Evolutionary conservation across 2,329 filamentous ascomycete species (phyloP).

Genomic region (Arthrobotrys sinensis): DNA sequence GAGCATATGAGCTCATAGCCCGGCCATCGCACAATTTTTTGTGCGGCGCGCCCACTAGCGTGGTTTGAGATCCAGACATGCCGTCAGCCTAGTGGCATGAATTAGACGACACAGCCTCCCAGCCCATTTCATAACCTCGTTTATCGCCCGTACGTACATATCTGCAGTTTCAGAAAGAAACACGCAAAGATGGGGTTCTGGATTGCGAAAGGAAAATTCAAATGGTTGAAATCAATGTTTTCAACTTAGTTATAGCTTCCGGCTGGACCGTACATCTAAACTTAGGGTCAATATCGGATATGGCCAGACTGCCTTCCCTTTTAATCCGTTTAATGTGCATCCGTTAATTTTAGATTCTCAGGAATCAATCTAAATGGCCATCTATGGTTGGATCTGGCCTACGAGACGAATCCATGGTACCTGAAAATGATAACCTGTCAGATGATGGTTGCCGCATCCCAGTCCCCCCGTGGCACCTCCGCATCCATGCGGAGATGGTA

Average conservation of each 20-base stretch:
- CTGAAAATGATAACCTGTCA: too few species aligned
- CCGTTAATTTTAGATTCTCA: background rate
- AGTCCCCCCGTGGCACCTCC: too few species aligned
- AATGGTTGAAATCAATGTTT: background rate
- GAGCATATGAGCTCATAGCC: background rate
- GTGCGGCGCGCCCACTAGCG: slow-evolving; percentile 2
- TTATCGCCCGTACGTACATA: slow-evolving; percentile 18
- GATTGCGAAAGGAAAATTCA: background rate
- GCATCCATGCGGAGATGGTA: background rate
- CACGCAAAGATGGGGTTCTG: background rate
- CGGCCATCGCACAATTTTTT: slow-evolving; percentile 13
- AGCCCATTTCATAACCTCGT: background rate
- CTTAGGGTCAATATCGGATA: background rate
- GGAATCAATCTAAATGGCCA: background rate
- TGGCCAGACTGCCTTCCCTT: background rate
- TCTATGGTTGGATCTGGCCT: too few species aligned
- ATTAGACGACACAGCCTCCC: slow-evolving; percentile 7
- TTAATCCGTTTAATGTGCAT: background rate
- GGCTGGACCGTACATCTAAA: background rate
- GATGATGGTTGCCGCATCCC: too few species aligned
- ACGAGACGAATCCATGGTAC: too few species aligned
- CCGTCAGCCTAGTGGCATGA: slow-evolving; percentile 28
- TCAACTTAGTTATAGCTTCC: background rate
- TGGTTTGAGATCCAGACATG: slow-evolving; percentile 10
- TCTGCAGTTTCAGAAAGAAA: slow-evolving; percentile 15